Percentiles rank a stretch among this genome's conserved stretches.
phyloP scores from a whole-genome alignment of 495 filamentous ascomycete genomes.

The Neurospora hispaniola region DNA sequence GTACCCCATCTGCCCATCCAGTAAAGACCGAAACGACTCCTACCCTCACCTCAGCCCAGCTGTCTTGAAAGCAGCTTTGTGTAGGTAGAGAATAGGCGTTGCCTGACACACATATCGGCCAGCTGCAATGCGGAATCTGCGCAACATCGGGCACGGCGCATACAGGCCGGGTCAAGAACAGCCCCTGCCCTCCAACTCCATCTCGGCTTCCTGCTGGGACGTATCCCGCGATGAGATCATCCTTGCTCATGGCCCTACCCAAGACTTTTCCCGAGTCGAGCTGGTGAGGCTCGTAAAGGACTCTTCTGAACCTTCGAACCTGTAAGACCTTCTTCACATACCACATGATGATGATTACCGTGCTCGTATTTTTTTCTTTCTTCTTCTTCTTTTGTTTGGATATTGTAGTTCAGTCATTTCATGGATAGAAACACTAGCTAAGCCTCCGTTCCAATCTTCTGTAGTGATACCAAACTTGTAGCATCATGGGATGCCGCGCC shows the following conservation, averaged over 20 bases:
- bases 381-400: too few relatives aligned
- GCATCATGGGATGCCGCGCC: conserved; percentile 75
- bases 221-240: conserved; percentile 57
- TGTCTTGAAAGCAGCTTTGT: neutral
- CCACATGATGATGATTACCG: too few relatives aligned
- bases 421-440: neutral
- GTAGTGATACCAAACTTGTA: conserved; percentile 35
- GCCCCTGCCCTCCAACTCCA: conserved; percentile 37
- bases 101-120: neutral
- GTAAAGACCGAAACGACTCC: neutral
- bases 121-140: conserved; percentile 65
- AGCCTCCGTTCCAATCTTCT: neutral
- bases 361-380: too few relatives aligned
- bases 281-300: conserved; percentile 45
- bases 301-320: conserved; percentile 23
- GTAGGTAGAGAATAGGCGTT: neutral
- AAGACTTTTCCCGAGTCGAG: conserved; percentile 51
- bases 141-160: conserved; percentile 54
- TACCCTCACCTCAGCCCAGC: neutral
- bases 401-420: neutral
- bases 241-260: conserved; percentile 64
- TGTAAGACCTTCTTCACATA: conserved; percentile 26
- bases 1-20: neutral
- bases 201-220: conserved; percentile 73
- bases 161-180: conserved; percentile 35